phyloP scores from a whole-genome alignment of 140 eudicot species.

The Anethum foeniculum region DNA sequence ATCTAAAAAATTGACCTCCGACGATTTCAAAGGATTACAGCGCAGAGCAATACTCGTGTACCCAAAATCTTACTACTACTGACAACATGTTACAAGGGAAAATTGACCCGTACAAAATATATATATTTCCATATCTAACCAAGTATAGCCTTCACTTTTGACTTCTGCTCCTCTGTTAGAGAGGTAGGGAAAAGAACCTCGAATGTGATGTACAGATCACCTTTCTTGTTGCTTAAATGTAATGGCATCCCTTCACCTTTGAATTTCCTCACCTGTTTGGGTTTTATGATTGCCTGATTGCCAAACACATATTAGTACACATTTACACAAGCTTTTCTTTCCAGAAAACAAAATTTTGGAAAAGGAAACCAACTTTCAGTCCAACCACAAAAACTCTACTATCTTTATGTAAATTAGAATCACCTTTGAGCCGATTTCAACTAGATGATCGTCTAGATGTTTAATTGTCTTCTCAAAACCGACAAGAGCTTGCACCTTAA shows the following conservation, averaged over 20 bases:
- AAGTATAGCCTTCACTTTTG: slow-evolving; percentile 63
- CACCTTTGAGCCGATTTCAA: slow-evolving; percentile 73
- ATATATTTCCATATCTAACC: slow-evolving; percentile 28
- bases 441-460: slow-evolving; percentile 82
- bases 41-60: slow-evolving; percentile 5
- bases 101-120: slow-evolving; percentile 4
- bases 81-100: slow-evolving; percentile 21
- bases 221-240: slow-evolving; percentile 77
- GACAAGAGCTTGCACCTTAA: slow-evolving; percentile 87
- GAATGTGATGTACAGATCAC: slow-evolving; percentile 66
- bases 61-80: slow-evolving; percentile 6
- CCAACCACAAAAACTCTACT: not conserved
- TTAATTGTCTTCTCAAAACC: slow-evolving; percentile 80
- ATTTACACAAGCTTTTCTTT: not conserved
- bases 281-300: slow-evolving; percentile 63
- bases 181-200: slow-evolving; percentile 88
- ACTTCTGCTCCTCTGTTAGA: slow-evolving; percentile 75
- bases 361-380: not conserved
- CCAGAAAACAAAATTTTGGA: not conserved
- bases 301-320: not conserved
- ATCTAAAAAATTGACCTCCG: not conserved
- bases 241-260: slow-evolving; percentile 99
- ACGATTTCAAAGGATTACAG: not conserved
- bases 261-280: slow-evolving; percentile 79
- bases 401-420: not conserved